Evolutionary conservation across 2,329 filamentous ascomycete species (phyloP).

Genomic region (Colletotrichum salicis): DNA sequence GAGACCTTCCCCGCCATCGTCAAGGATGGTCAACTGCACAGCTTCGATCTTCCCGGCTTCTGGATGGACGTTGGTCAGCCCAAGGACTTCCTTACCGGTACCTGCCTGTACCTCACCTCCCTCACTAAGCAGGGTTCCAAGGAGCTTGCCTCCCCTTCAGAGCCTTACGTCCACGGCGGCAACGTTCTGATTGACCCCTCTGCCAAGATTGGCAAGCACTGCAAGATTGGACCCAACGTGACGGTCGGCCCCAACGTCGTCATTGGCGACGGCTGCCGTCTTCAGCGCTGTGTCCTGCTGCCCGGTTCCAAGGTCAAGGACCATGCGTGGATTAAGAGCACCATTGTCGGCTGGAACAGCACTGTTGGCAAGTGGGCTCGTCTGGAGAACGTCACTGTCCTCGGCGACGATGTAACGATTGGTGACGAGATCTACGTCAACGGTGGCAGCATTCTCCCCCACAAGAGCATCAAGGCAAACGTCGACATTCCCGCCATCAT

Average conservation of each 20-base stretch:
- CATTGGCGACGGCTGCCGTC: constrained; percentile 90
- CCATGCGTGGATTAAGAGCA: constrained; percentile 98
- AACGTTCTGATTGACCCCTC: constrained; percentile 96
- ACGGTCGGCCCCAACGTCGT: constrained; percentile 94
- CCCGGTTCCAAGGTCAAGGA: constrained; percentile 95
- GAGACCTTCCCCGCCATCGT: constrained; percentile 97
- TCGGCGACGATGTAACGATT: constrained; percentile 97
- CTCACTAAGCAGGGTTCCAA: constrained; percentile 91
- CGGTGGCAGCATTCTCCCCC: constrained; percentile 91
- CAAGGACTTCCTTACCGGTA: constrained; percentile 97
- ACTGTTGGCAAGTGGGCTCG: constrained; percentile 94
- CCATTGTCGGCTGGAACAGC: constrained; percentile 99
- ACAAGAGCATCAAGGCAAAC: constrained; percentile 99
- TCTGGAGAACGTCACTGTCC: constrained; percentile 96
- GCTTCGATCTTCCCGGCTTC: constrained; percentile 95
- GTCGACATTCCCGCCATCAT: constrained; percentile 82
- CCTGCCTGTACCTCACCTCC: constrained; percentile 94
- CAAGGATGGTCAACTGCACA: constrained; percentile 90
- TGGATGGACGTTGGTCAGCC: constrained; percentile 99
- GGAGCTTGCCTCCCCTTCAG: constrained; percentile 77
- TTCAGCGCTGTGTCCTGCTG: constrained; percentile 92
- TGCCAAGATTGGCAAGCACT: constrained; percentile 98
- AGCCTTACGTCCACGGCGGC: constrained; percentile 88
- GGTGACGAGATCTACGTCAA: constrained; percentile 98
- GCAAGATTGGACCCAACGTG: constrained; percentile 96